Evolutionary conservation across 805 yeast species (phyloP).

Genomic region (Kluyveromyces aestuarii): DNA sequence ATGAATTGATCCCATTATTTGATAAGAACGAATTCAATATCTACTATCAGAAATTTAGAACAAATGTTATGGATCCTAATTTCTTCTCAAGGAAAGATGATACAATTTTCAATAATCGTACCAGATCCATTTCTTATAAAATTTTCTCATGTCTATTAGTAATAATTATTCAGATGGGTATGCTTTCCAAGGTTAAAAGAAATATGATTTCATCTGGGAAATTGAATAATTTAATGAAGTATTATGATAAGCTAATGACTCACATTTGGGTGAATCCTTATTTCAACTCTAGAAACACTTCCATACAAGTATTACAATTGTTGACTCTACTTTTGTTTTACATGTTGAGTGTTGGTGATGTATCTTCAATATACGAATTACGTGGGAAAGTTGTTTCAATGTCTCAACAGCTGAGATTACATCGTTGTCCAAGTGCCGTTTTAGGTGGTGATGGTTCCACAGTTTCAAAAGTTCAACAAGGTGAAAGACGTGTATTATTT

Average conservation of each 20-base stretch:
- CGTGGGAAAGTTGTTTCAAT: constrained; percentile 70
- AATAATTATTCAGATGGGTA: constrained; percentile 25
- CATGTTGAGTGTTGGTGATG: constrained; percentile 64
- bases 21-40: constrained; percentile 60
- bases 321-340: constrained; percentile 60
- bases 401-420: constrained; percentile 80
- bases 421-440: constrained; percentile 81
- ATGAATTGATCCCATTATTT: constrained; percentile 55
- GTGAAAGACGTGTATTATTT: constrained; percentile 71
- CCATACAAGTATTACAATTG: constrained; percentile 62
- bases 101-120: constrained; percentile 10
- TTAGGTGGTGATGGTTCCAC: constrained; percentile 56
- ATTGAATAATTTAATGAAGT: constrained; percentile 28
- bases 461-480: constrained; percentile 62
- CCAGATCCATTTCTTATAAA: constrained; percentile 19
- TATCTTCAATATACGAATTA: constrained; percentile 62
- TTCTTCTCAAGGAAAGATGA: constrained; percentile 9
- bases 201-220: constrained; percentile 8
- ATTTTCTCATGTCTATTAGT: constrained; percentile 21
- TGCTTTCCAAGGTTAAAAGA: constrained; percentile 18
- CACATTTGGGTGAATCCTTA: constrained; percentile 54
- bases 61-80: constrained; percentile 1
- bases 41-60: constrained; percentile 35
- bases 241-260: constrained; percentile 47
- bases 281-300: constrained; percentile 48